Conservation (phyloP, 192 early-diverging fungal species). For the Chytriomyces hyalinus region DNA sequence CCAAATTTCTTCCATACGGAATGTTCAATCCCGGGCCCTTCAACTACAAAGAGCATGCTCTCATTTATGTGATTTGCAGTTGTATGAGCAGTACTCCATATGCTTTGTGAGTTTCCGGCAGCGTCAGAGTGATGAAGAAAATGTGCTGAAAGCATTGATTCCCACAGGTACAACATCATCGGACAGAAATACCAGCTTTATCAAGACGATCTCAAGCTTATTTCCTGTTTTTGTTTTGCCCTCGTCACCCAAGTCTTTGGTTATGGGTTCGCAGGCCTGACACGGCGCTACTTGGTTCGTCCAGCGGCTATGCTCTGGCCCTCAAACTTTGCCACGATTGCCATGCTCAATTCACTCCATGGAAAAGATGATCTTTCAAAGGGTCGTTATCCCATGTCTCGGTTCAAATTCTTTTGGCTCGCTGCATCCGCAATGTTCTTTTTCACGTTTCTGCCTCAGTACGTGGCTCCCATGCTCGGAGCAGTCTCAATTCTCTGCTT, state of each 20-base stretch:
- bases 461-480: slow-evolving; percentile 36
- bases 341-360: slow-evolving; percentile 73
- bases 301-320: slow-evolving; percentile 92
- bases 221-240: slow-evolving; percentile 47
- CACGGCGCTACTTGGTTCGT: slow-evolving; percentile 79
- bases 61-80: slow-evolving; percentile 72
- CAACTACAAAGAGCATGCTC: slow-evolving; percentile 51
- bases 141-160: too few relatives aligned
- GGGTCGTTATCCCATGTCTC: slow-evolving; percentile 27
- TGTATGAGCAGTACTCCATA: slow-evolving; percentile 42
- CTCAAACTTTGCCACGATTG: slow-evolving; percentile 45
- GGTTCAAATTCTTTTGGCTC: slow-evolving; percentile 43
- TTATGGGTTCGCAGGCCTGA: slow-evolving; percentile 72
- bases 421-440: slow-evolving; percentile 25
- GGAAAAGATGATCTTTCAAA: slow-evolving; percentile 31
- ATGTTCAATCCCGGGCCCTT: slow-evolving; percentile 63
- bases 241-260: slow-evolving; percentile 73
- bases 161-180: slow-evolving; percentile 34
- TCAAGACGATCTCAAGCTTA: slow-evolving; percentile 21
- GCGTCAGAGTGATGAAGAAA: background rate
- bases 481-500: slow-evolving; percentile 37
- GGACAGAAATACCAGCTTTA: slow-evolving; percentile 7
- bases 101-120: slow-evolving; percentile 29
- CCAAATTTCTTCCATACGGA: slow-evolving; percentile 59
- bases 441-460: slow-evolving; percentile 37